Conservation (phyloP, 208 protist genomes). For the Leishmania aethiopica region DNA sequence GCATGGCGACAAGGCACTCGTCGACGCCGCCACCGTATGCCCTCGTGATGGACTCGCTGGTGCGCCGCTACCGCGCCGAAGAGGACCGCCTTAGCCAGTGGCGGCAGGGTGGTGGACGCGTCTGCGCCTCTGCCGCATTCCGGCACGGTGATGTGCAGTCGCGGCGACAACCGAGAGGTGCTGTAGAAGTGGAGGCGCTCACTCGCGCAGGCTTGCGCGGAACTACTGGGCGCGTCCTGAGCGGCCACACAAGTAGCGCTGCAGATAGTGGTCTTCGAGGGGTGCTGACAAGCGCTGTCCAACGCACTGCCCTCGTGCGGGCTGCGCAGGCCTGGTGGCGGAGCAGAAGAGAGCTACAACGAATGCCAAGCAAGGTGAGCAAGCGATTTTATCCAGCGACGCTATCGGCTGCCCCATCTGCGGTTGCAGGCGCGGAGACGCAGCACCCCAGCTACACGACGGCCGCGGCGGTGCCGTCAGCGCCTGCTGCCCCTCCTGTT, state of each 20-base stretch:
- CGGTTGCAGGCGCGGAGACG: not conserved
- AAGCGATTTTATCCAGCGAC: not conserved
- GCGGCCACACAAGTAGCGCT: not conserved
- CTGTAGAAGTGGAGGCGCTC: not conserved
- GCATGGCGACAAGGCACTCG: not conserved
- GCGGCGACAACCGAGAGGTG: not conserved
- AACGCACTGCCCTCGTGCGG: slow-evolving; percentile 1
- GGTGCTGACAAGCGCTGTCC: not conserved
- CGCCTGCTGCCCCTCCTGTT: not conserved
- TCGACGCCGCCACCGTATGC: slow-evolving; percentile 9
- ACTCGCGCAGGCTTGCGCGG: not conserved
- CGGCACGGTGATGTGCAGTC: not conserved
- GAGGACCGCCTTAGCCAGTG: slow-evolving; percentile 25
- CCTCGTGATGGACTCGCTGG: slow-evolving; percentile 29
- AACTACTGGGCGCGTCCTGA: not conserved
- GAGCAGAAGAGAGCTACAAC: not conserved
- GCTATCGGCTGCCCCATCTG: not conserved
- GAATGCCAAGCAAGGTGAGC: not conserved
- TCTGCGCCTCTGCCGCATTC: not conserved
- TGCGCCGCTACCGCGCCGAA: slow-evolving; percentile 27
- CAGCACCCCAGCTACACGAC: not conserved
- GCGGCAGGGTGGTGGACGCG: slow-evolving; percentile 11
- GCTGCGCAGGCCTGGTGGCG: slow-evolving; percentile 27
- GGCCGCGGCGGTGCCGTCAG: too few species aligned
- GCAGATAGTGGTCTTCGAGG: not conserved